Conservation (phyloP, 345 rosid genomes). For the Lepidium aucheri region DNA sequence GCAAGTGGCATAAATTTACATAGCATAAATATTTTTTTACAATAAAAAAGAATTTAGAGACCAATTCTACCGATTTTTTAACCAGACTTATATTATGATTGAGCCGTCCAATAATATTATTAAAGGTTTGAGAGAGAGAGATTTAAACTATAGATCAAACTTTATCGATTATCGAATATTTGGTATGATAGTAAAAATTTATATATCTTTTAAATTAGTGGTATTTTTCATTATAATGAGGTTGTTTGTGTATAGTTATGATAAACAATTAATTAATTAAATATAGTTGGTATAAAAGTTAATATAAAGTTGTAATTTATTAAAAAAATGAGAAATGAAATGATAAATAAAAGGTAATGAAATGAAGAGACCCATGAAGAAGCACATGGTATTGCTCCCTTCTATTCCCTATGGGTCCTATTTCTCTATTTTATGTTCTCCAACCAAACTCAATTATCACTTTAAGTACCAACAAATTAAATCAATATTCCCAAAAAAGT, state of each 20-base stretch:
- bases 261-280: background rate
- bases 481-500: background rate
- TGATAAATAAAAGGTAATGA: constrained; percentile 23
- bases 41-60: too few species aligned
- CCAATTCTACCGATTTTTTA: too few species aligned
- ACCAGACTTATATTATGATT: too few species aligned
- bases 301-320: background rate
- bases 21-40: too few species aligned
- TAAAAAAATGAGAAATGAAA: background rate
- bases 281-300: background rate
- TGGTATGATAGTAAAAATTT: too few species aligned
- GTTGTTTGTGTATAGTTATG: background rate
- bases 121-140: too few species aligned
- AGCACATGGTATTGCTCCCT: constrained; percentile 59
- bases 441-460: constrained; percentile 23
- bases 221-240: background rate
- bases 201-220: background rate
- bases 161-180: too few species aligned
- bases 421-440: constrained; percentile 17
- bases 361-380: constrained; percentile 49
- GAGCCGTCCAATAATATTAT: too few species aligned
- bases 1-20: too few species aligned
- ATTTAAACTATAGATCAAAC: too few species aligned
- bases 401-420: constrained; percentile 15
- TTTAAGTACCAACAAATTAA: constrained; percentile 16